Evolutionary conservation across 164 flowering plant genomes (phyloP).

Genomic region (Amborella trichopoda): DNA sequence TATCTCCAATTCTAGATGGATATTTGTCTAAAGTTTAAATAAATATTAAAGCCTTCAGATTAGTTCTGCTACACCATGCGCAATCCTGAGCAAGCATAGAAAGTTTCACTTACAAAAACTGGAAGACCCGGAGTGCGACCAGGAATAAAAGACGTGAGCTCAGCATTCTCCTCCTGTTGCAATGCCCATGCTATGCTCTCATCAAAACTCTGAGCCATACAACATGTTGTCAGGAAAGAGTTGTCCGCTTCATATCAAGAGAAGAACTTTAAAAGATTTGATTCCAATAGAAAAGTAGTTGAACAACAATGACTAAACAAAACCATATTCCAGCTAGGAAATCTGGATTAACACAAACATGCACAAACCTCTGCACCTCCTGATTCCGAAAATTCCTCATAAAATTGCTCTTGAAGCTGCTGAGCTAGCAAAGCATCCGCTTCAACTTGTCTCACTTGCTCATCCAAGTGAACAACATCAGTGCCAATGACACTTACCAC

Average conservation of each 20-base stretch:
- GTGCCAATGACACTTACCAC: conserved; percentile 7
- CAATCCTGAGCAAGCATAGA: not conserved
- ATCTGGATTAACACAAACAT: not conserved
- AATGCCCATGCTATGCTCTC: conserved; percentile 43
- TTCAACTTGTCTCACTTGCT: conserved; percentile 63
- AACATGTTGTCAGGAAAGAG: no score
- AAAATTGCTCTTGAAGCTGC: conserved; percentile 84
- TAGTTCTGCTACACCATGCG: not conserved
- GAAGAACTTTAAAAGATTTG: no score
- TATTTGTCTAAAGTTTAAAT: no score
- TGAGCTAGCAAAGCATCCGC: conserved; percentile 86
- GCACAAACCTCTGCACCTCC: conserved; percentile 35
- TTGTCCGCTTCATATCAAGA: no score
- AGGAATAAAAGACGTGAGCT: conserved; percentile 11
- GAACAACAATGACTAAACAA: not conserved
- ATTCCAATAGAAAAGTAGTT: no score
- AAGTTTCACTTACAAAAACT: conserved; percentile 30
- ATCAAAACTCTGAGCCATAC: no score
- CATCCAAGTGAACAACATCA: conserved; percentile 21
- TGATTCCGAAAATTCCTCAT: conserved; percentile 37
- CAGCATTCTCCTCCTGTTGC: conserved; percentile 40
- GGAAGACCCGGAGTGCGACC: conserved; percentile 11
- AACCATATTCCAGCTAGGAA: not conserved
- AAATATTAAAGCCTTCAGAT: not conserved
- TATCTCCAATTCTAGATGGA: no score